These are phyloP conservation scores for Dillenia suffruticosa DNA, from an alignment of 164 flowering plant genomes.

Conservation along the genomic window DNA sequence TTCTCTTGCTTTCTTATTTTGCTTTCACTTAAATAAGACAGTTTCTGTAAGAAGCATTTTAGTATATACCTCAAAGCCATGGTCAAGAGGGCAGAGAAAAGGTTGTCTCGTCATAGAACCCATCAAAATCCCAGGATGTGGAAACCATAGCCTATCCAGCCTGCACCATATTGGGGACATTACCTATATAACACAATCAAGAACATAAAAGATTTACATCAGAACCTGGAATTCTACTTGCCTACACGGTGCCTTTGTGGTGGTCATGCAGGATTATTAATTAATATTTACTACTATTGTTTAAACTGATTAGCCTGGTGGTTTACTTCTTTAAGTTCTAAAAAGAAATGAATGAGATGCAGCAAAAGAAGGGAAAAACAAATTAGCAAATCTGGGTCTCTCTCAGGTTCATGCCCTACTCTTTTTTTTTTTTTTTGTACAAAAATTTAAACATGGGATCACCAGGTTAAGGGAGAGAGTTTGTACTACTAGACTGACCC, in stretches of 20 bases:
- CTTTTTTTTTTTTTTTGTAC: too few species aligned
- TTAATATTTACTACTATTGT: not conserved
- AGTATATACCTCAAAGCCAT: slow-evolving; percentile 87
- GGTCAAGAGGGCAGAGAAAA: slow-evolving; percentile 95
- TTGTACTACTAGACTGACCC: too few species aligned
- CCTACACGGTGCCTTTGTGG: too few species aligned
- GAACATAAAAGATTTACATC: slow-evolving; percentile 9
- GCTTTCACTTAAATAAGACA: not conserved
- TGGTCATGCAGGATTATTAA: not conserved
- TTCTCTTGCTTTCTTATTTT: too few species aligned
- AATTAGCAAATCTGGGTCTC: too few species aligned
- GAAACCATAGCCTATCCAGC: slow-evolving; percentile 95
- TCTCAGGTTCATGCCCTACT: too few species aligned
- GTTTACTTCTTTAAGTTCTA: too few species aligned
- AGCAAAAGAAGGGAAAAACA: too few species aligned
- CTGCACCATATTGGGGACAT: slow-evolving; percentile 99
- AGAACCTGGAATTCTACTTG: slow-evolving; percentile 4
- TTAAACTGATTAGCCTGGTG: not conserved
- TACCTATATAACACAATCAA: slow-evolving; percentile 54
- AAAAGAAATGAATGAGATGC: too few species aligned
- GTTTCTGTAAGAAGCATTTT: too few species aligned
- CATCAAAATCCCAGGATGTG: slow-evolving; percentile 81
- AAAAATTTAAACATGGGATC: too few species aligned
- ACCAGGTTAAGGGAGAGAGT: too few species aligned
- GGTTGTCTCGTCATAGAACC: slow-evolving; percentile 92